Evolutionary conservation across 129 eudicot species (phyloP), one percentile per base, ranked within the genome.

Genomic region (Arctium lappa): DNA sequence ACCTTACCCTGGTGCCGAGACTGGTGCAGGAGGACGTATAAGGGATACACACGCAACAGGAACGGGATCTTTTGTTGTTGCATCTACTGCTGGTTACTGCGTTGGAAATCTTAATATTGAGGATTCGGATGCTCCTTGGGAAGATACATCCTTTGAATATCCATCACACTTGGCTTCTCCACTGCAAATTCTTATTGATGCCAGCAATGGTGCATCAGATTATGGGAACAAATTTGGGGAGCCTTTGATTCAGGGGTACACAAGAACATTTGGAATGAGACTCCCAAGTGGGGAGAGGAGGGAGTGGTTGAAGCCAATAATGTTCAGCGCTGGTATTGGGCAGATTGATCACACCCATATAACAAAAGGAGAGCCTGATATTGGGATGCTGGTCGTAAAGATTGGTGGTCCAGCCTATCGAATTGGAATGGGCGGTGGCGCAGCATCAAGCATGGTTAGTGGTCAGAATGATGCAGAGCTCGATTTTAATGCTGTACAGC

Each of bases 371-470:
- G 99, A 93, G 85, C 99, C 99, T 15, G 97, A 93, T 8, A 84
- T 95, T 1, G 97, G 97, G 15, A 95, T 95, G 97, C 22, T 95
- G 40, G 99, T 95, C 79, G 97, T 93, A 16, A 95, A 95, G 86
- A 90, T 95, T 30, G 97, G 99, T 1, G 99, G 99, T 30, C 99
- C 99, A 2, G 97, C 99, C 3, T 95, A 95, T 86, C 90, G 97
- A 50, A 95, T 95, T 6, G 99, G 97, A 73, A 95, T 95, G 99
- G 99, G 99, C 44, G 99, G 99, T 44, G 99, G 99, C 81, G 99
- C 99, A 39, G 99, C 99, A 1, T 95, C 97, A 0, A 95, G 99
- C 79, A 95, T 95, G 97, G 97, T 95, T 78, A 92, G 97, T 80
- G 99, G 97, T 15, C 97, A 95, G 84, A 95, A 93, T 63, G 93